Percentiles rank a stretch among this genome's conserved stretches.
These are phyloP conservation scores for Bipolaris zeicola DNA, from an alignment of 2,329 filamentous ascomycete genomes.

Conservation along the genomic window DNA sequence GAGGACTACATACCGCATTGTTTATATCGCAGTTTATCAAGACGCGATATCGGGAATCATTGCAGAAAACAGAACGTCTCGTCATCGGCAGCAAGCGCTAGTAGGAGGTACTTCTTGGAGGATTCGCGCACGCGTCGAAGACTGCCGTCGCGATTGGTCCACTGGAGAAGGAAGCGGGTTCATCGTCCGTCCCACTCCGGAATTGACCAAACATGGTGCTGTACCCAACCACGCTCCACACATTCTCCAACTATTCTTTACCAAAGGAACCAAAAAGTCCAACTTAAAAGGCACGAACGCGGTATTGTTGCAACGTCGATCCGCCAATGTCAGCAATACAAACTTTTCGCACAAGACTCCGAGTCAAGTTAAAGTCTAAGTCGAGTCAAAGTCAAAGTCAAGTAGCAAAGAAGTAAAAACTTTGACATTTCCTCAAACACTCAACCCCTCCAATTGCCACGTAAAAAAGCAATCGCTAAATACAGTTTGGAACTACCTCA, in stretches of 20 bases:
- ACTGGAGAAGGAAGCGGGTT: neutral
- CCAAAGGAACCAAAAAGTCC: neutral
- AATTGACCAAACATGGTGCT: neutral
- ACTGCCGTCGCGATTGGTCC: constrained; percentile 23
- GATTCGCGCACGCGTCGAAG: constrained; percentile 21
- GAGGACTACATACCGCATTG: constrained; percentile 32
- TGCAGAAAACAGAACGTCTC: constrained; percentile 26
- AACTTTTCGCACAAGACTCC: neutral
- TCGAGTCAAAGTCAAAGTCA: neutral
- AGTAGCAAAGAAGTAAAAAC: neutral
- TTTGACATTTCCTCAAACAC: constrained; percentile 3
- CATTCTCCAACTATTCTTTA: neutral
- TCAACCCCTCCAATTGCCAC: neutral
- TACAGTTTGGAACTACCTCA: constrained; percentile 4
- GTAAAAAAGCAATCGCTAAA: constrained; percentile 4
- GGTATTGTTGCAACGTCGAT: neutral
- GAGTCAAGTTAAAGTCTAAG: neutral
- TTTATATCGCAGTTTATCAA: constrained; percentile 18
- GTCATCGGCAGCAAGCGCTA: constrained; percentile 16
- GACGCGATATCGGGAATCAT: constrained; percentile 20
- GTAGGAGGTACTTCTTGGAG: constrained; percentile 9
- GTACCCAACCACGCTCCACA: neutral
- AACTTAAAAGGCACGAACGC: neutral
- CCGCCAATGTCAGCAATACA: neutral
- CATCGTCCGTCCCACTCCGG: neutral